Conservation (phyloP, 1,139 yeast species). For the Diutina sp. region DNA sequence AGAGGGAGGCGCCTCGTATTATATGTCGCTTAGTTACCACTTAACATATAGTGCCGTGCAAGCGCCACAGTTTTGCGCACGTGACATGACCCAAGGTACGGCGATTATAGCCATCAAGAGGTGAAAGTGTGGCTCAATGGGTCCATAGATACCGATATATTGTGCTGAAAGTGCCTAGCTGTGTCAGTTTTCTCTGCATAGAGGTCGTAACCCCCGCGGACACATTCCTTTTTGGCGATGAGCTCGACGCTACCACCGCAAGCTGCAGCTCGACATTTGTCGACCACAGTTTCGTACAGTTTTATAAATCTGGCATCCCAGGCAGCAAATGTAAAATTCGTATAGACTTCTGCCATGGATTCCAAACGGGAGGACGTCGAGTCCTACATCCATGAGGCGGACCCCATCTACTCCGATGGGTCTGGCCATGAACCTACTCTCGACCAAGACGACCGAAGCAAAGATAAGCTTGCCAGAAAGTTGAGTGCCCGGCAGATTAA, state of each 20-base stretch:
- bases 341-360: background rate
- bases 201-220: background rate
- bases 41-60: background rate
- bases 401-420: background rate
- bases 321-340: background rate
- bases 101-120: background rate
- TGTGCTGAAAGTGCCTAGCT: background rate
- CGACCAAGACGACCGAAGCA: background rate
- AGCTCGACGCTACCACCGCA: background rate
- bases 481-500: conserved; percentile 42
- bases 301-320: background rate
- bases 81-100: background rate
- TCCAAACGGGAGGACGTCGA: background rate
- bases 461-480: conserved; percentile 14
- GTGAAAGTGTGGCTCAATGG: background rate
- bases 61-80: background rate
- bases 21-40: background rate
- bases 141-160: background rate
- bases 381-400: background rate
- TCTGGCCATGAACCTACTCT: background rate
- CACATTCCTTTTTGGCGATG: background rate
- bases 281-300: background rate
- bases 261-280: background rate
- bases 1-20: background rate
- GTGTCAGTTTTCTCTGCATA: background rate